These are phyloP conservation scores for Saccharomycopsis guyanensis DNA, from an alignment of 805 yeast genomes.

Conservation along the genomic window DNA sequence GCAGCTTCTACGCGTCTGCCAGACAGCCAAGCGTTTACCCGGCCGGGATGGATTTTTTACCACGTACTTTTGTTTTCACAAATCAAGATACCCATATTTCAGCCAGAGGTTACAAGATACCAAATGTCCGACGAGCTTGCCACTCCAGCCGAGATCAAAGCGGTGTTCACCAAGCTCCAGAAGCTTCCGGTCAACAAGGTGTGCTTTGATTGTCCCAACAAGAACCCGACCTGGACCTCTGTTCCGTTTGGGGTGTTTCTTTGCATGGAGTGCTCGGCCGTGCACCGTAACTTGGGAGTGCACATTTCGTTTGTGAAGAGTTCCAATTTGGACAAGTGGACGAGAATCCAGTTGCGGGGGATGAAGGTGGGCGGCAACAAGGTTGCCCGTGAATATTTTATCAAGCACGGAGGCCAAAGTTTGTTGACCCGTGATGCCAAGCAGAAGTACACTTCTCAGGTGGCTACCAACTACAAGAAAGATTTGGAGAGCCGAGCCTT, in stretches of 20 bases:
- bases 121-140: constrained; percentile 33
- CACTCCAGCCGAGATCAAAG: constrained; percentile 58
- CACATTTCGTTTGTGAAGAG: constrained; percentile 94
- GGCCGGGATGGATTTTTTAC: too few species aligned
- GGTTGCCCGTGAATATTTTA: constrained; percentile 72
- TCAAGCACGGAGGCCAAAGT: constrained; percentile 79
- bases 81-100: too few species aligned
- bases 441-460: constrained; percentile 71
- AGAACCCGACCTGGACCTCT: constrained; percentile 97
- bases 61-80: too few species aligned
- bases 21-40: too few species aligned
- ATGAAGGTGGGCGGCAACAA: constrained; percentile 94
- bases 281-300: constrained; percentile 92
- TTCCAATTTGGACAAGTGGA: constrained; percentile 90
- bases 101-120: too few species aligned
- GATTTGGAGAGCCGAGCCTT: constrained; percentile 64
- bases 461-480: constrained; percentile 75
- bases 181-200: constrained; percentile 66
- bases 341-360: constrained; percentile 78
- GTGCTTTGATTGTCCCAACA: constrained; percentile 91
- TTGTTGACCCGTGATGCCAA: constrained; percentile 55
- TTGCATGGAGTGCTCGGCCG: constrained; percentile 92
- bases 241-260: constrained; percentile 90
- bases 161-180: constrained; percentile 55
- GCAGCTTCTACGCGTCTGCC: too few species aligned